Percentiles rank a stretch among this genome's conserved stretches.
These are phyloP conservation scores for Herpetomonas tarakana DNA, from an alignment of 208 protist species.

Conservation along the genomic window DNA sequence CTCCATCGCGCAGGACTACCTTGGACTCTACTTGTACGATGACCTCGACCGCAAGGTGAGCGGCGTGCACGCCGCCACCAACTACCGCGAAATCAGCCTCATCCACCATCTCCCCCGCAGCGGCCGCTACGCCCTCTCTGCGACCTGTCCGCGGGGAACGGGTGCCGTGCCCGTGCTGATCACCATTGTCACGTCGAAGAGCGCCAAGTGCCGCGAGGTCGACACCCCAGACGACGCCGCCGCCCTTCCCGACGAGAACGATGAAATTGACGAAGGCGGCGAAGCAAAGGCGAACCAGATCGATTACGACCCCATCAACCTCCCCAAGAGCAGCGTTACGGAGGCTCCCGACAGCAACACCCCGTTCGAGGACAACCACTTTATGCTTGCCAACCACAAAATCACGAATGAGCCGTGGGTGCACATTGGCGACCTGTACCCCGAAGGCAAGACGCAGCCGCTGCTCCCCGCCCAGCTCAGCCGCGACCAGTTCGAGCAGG, in stretches of 20 bases:
- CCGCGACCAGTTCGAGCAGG: slow-evolving; percentile 62
- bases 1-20: slow-evolving; percentile 49
- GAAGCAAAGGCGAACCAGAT: slow-evolving; percentile 24
- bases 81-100: slow-evolving; percentile 59
- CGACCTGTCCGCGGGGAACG: slow-evolving; percentile 39
- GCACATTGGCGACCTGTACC: slow-evolving; percentile 60
- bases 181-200: slow-evolving; percentile 29
- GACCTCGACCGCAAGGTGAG: slow-evolving; percentile 36
- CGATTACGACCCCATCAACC: slow-evolving; percentile 45
- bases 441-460: slow-evolving; percentile 53
- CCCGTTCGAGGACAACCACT: slow-evolving; percentile 34
- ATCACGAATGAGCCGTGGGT: slow-evolving; percentile 29
- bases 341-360: slow-evolving; percentile 23
- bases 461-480: slow-evolving; percentile 45
- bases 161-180: slow-evolving; percentile 30
- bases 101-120: slow-evolving; percentile 31
- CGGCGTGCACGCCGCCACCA: slow-evolving; percentile 42
- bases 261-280: slow-evolving; percentile 38
- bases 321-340: slow-evolving; percentile 15
- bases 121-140: slow-evolving; percentile 47
- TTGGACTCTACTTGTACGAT: slow-evolving; percentile 57
- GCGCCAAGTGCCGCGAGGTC: slow-evolving; percentile 18
- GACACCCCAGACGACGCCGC: slow-evolving; percentile 36
- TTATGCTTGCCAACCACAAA: slow-evolving; percentile 23
- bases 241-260: slow-evolving; percentile 38